Percentiles rank a stretch among this genome's conserved stretches.
Evolutionary conservation across 495 filamentous ascomycete genomes (phyloP).

Genomic region (Penicillium ucsense): DNA sequence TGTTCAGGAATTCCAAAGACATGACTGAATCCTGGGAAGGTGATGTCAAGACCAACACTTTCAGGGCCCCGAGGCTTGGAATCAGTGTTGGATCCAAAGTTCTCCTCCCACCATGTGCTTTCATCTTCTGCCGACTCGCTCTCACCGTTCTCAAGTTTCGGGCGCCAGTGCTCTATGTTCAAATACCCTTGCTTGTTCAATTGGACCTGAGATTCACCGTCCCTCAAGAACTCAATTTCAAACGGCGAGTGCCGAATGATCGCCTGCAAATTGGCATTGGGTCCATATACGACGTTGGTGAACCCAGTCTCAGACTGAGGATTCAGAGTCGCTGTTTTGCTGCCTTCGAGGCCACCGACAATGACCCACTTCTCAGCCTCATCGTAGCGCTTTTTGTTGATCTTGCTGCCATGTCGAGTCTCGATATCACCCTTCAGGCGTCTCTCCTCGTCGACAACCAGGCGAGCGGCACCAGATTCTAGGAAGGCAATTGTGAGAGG

Average conservation of each 20-base stretch:
- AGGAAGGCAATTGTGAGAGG: conserved; percentile 82
- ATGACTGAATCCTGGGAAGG: conserved; percentile 82
- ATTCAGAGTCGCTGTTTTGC: conserved; percentile 55
- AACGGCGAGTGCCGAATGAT: conserved; percentile 78
- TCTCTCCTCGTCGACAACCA: conserved; percentile 84
- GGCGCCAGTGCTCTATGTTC: conserved; percentile 93
- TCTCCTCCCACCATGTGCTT: conserved; percentile 95
- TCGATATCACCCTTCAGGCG: conserved; percentile 82
- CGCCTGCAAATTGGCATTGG: conserved; percentile 63
- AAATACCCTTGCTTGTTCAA: conserved; percentile 79
- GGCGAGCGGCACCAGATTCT: conserved; percentile 75
- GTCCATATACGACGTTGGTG: conserved; percentile 75
- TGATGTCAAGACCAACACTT: conserved; percentile 81
- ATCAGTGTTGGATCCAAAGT: conserved; percentile 89
- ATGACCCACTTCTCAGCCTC: conserved; percentile 81
- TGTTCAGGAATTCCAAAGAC: conserved; percentile 95
- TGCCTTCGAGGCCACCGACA: conserved; percentile 65
- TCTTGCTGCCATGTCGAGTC: conserved; percentile 72
- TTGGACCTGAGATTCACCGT: conserved; percentile 72
- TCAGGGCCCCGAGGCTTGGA: conserved; percentile 85
- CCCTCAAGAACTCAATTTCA: conserved; percentile 71
- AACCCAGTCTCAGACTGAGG: conserved; percentile 46
- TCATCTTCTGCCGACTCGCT: conserved; percentile 53
- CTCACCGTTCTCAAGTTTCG: conserved; percentile 63
- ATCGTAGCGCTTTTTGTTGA: conserved; percentile 86